Percentiles rank a stretch among this genome's conserved stretches.
These are phyloP conservation scores for Rhizophlyctis rosea DNA, from an alignment of 192 early-diverging fungal genomes.

Conservation along the genomic window DNA sequence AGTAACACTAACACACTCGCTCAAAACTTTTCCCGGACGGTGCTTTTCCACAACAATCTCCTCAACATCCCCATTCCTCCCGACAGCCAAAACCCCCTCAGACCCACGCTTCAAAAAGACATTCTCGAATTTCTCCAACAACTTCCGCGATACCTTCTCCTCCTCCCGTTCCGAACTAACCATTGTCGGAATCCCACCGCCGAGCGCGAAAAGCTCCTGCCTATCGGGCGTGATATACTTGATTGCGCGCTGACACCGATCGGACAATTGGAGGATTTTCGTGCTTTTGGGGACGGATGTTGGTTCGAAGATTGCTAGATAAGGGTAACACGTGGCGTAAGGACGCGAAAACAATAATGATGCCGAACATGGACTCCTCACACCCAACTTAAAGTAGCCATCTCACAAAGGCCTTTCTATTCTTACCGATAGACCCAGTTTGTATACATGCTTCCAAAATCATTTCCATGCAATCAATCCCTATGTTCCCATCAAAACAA, in stretches of 20 bases:
- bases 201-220: constrained; percentile 66
- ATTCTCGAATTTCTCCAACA: no score
- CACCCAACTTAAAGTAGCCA: neutral
- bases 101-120: constrained; percentile 70
- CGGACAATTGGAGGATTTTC: constrained; percentile 33
- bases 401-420: neutral
- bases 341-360: constrained; percentile 5
- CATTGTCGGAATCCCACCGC: constrained; percentile 38
- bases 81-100: constrained; percentile 40
- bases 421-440: constrained; percentile 40
- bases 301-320: constrained; percentile 76
- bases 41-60: constrained; percentile 7
- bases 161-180: constrained; percentile 57
- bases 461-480: constrained; percentile 36
- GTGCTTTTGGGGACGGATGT: constrained; percentile 83
- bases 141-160: no score
- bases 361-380: no score
- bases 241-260: constrained; percentile 23
- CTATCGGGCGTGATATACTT: constrained; percentile 70
- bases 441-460: constrained; percentile 36
- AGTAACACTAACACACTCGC: constrained; percentile 60
- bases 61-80: constrained; percentile 1
- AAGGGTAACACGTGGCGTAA: neutral
- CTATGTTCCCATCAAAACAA: constrained; percentile 75
- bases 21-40: constrained; percentile 14